phyloP scores from a whole-genome alignment of 2,329 filamentous ascomycete genomes.

The Phialophora macrospora region DNA sequence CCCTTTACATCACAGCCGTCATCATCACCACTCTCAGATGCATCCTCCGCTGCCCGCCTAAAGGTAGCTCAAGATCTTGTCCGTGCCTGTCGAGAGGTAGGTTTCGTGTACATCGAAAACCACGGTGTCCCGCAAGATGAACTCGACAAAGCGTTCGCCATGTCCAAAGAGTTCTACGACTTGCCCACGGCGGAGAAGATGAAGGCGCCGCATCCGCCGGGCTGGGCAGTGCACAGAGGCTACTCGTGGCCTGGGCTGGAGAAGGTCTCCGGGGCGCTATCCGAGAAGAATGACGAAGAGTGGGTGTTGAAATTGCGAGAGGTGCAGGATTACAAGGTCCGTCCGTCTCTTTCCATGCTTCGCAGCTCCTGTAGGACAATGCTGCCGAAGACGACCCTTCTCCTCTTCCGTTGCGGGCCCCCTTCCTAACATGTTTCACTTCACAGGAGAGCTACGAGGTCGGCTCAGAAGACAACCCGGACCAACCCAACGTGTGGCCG shows the following conservation, averaged over 20 bases:
- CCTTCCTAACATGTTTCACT: not conserved
- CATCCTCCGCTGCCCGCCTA: conserved; percentile 41
- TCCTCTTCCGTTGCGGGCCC: not conserved
- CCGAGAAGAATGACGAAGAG: conserved; percentile 50
- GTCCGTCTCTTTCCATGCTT: not conserved
- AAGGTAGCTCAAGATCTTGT: conserved; percentile 43
- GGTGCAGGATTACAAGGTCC: conserved; percentile 59
- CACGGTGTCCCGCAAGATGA: conserved; percentile 50
- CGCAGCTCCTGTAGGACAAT: not conserved
- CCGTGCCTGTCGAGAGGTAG: conserved; percentile 51
- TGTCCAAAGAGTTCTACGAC: conserved; percentile 53
- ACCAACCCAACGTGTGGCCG: conserved; percentile 58
- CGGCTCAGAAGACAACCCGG: conserved; percentile 52
- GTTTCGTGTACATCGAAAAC: conserved; percentile 56
- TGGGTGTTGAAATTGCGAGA: conserved; percentile 51
- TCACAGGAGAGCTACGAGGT: conserved; percentile 59
- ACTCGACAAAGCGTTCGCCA: conserved; percentile 52
- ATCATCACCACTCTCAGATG: not conserved
- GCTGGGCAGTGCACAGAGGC: conserved; percentile 58
- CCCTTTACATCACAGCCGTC: conserved; percentile 42
- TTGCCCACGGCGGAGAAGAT: conserved; percentile 54
- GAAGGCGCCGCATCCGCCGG: conserved; percentile 56
- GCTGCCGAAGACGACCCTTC: not conserved
- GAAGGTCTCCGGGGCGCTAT: conserved; percentile 57
- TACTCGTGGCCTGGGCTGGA: conserved; percentile 62